A percentile compares a stretch with the other conserved stretches of the same genome.
These are phyloP conservation scores for Magnusiomyces sp. DNA, from an alignment of 1,139 yeast species.

Conservation along the genomic window DNA sequence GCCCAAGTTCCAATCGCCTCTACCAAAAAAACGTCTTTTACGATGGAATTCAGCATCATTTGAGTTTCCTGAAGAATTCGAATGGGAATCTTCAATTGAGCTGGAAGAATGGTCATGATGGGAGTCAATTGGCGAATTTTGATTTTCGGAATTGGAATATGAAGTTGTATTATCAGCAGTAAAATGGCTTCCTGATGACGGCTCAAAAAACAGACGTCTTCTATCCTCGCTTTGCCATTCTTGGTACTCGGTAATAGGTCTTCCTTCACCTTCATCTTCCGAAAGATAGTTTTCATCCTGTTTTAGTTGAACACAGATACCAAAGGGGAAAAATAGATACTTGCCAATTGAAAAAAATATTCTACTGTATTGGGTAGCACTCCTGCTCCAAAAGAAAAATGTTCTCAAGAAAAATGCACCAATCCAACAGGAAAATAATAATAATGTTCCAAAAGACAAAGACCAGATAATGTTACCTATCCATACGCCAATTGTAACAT, in stretches of 20 bases:
- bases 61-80: constrained; percentile 7
- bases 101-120: not conserved
- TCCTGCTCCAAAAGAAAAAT: constrained; percentile 28
- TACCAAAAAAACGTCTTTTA: constrained; percentile 64
- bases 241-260: constrained; percentile 75
- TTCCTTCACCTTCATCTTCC: constrained; percentile 87
- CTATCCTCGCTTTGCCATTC: constrained; percentile 81
- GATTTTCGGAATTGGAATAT: not conserved
- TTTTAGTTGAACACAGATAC: constrained; percentile 72
- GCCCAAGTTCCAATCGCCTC: constrained; percentile 89
- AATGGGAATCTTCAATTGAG: constrained; percentile 5
- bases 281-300: constrained; percentile 72
- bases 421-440: constrained; percentile 49
- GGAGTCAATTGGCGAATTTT: constrained; percentile 1
- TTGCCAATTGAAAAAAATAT: constrained; percentile 55
- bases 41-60: constrained; percentile 9
- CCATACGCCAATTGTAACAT: constrained; percentile 54
- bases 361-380: constrained; percentile 50
- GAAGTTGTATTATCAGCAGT: not conserved
- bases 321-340: constrained; percentile 79
- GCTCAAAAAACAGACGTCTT: constrained; percentile 64
- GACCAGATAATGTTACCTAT: constrained; percentile 76
- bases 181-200: not conserved
- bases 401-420: constrained; percentile 39
- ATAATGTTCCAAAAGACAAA: constrained; percentile 55